These are phyloP conservation scores for Penicillium sp. DNA, from an alignment of 2,329 filamentous ascomycete species.

Conservation along the genomic window DNA sequence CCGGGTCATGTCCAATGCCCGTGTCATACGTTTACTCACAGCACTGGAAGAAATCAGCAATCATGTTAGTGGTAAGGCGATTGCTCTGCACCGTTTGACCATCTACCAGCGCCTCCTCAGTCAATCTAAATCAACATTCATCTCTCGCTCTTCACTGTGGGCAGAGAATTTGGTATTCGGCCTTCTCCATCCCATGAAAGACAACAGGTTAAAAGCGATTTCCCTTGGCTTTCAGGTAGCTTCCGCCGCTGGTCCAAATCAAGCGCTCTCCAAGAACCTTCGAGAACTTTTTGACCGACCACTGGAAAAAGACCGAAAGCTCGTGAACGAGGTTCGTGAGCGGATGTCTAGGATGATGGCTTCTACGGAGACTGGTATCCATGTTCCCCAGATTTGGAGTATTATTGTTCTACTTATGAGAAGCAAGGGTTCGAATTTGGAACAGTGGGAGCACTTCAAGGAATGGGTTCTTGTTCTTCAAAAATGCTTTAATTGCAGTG, in stretches of 20 bases:
- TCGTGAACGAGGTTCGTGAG: slow-evolving; percentile 68
- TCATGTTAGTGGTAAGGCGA: slow-evolving; percentile 75
- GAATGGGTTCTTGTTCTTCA: slow-evolving; percentile 79
- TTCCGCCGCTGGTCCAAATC: slow-evolving; percentile 68
- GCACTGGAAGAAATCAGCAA: slow-evolving; percentile 72
- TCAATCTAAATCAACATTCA: slow-evolving; percentile 71
- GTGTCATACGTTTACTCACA: slow-evolving; percentile 69
- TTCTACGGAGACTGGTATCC: slow-evolving; percentile 58
- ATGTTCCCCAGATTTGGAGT: slow-evolving; percentile 88
- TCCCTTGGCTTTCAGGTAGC: slow-evolving; percentile 71
- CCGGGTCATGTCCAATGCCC: slow-evolving; percentile 71
- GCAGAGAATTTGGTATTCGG: slow-evolving; percentile 78
- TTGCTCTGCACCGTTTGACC: slow-evolving; percentile 72
- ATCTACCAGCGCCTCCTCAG: slow-evolving; percentile 77
- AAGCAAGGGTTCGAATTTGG: slow-evolving; percentile 57
- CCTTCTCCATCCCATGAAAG: slow-evolving; percentile 75
- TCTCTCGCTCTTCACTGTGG: slow-evolving; percentile 71
- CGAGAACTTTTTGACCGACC: slow-evolving; percentile 53
- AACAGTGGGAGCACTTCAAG: slow-evolving; percentile 70
- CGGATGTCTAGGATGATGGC: slow-evolving; percentile 68
- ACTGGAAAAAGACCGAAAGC: slow-evolving; percentile 57
- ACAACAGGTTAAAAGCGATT: slow-evolving; percentile 75
- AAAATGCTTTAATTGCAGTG: slow-evolving; percentile 77
- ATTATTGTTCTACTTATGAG: slow-evolving; percentile 77
- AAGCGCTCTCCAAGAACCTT: slow-evolving; percentile 65